Conservation (phyloP, 306 rosid species). For the Pueraria montana region DNA sequence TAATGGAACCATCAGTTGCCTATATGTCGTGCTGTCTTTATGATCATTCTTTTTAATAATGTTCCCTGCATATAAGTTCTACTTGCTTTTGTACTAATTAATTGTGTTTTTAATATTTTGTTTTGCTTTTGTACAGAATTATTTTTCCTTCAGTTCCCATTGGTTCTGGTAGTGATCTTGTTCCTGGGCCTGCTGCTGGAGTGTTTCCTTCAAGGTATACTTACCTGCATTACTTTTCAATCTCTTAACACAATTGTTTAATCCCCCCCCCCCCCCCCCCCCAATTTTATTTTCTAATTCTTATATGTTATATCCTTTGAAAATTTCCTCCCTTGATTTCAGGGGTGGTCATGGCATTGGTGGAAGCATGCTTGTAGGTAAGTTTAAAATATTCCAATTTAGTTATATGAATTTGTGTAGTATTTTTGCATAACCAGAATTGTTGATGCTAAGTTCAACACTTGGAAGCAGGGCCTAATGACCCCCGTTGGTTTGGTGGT, state of each 20-base stretch:
- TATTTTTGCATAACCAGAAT: conserved; percentile 15
- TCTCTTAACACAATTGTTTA: background rate
- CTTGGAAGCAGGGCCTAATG: conserved; percentile 72
- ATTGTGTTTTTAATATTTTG: background rate
- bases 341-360: conserved; percentile 67
- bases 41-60: background rate
- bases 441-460: conserved; percentile 31
- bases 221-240: conserved; percentile 7
- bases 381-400: conserved; percentile 35
- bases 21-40: conserved; percentile 19
- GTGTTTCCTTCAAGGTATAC: conserved; percentile 72
- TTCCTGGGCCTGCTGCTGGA: conserved; percentile 88
- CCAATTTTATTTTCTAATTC: background rate
- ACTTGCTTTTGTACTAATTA: background rate
- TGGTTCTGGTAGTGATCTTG: conserved; percentile 71
- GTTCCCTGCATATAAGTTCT: background rate
- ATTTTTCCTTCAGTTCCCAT: conserved; percentile 64
- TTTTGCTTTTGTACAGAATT: conserved; percentile 55
- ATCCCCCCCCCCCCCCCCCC: background rate
- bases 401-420: background rate
- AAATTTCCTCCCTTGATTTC: conserved; percentile 39
- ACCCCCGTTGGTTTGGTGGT: conserved; percentile 69
- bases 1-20: conserved; percentile 29
- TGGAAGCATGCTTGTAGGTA: conserved; percentile 85
- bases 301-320: background rate